Evolutionary conservation across 805 yeast genomes (phyloP).

Genomic region (Grigorovia jiainica): DNA sequence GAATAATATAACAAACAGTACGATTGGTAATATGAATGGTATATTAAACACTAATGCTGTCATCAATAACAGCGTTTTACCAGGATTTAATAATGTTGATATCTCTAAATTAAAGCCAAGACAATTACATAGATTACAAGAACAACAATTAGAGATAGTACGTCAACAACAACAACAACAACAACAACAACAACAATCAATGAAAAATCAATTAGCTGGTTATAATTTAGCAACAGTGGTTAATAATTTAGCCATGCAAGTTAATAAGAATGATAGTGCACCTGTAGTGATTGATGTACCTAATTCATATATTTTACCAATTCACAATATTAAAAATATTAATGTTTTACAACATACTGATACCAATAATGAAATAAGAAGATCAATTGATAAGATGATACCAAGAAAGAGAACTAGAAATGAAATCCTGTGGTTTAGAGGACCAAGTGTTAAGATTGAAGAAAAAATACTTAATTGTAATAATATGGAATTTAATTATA

Average conservation of each 20-base stretch:
- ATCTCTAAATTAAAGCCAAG: constrained; percentile 12
- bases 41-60: too few relatives aligned
- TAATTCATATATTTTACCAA: constrained; percentile 22
- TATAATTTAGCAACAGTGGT: constrained; percentile 19
- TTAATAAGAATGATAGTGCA: constrained; percentile 16
- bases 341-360: constrained; percentile 30
- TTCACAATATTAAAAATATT: constrained; percentile 28
- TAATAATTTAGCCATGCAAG: constrained; percentile 21
- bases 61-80: neutral
- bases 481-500: neutral
- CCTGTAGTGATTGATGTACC: constrained; percentile 23
- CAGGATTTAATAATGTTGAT: neutral
- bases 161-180: constrained; percentile 17
- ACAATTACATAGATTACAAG: constrained; percentile 17
- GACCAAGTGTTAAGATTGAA: constrained; percentile 48
- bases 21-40: neutral
- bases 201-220: constrained; percentile 14
- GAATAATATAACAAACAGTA: neutral
- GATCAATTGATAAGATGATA: constrained; percentile 8
- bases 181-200: constrained; percentile 14
- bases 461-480: constrained; percentile 31
- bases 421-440: constrained; percentile 57
- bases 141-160: constrained; percentile 14
- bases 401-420: constrained; percentile 24
- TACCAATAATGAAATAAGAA: constrained; percentile 18